Evolutionary conservation across 805 yeast genomes (phyloP).

Genomic region (Yamadazyma akitaensis): DNA sequence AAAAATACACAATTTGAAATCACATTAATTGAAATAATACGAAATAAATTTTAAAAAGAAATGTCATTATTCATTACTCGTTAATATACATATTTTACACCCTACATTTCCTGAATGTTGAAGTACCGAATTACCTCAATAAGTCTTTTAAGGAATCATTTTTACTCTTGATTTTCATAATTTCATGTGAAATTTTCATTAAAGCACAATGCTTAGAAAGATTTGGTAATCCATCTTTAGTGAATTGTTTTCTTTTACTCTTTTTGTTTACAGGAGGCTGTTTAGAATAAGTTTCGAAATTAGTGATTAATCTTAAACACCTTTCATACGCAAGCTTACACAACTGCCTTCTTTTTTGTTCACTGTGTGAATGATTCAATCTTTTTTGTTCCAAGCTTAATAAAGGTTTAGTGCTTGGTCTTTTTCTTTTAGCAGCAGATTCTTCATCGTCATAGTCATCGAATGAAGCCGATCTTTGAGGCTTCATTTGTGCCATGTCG

Average conservation of each 20-base stretch:
- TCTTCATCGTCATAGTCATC: conserved; percentile 8
- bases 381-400: conserved; percentile 39
- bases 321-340: conserved; percentile 45
- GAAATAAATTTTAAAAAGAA: background rate
- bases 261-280: conserved; percentile 28
- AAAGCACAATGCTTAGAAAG: conserved; percentile 43
- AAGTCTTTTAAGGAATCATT: conserved; percentile 33
- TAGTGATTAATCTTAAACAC: conserved; percentile 37
- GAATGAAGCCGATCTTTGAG: background rate
- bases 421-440: conserved; percentile 18
- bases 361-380: conserved; percentile 40
- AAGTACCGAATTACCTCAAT: conserved; percentile 10
- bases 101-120: background rate
- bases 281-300: conserved; percentile 37
- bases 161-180: conserved; percentile 28
- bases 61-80: conserved; percentile 9
- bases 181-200: conserved; percentile 38
- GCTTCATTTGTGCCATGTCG: background rate
- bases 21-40: background rate
- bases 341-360: conserved; percentile 42
- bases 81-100: conserved; percentile 2
- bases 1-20: too few relatives aligned
- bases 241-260: conserved; percentile 36
- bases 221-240: conserved; percentile 44
- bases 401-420: conserved; percentile 33